phyloP scores from a whole-genome alignment of 768 basidiomycete species.

The Mrakia frigida region DNA sequence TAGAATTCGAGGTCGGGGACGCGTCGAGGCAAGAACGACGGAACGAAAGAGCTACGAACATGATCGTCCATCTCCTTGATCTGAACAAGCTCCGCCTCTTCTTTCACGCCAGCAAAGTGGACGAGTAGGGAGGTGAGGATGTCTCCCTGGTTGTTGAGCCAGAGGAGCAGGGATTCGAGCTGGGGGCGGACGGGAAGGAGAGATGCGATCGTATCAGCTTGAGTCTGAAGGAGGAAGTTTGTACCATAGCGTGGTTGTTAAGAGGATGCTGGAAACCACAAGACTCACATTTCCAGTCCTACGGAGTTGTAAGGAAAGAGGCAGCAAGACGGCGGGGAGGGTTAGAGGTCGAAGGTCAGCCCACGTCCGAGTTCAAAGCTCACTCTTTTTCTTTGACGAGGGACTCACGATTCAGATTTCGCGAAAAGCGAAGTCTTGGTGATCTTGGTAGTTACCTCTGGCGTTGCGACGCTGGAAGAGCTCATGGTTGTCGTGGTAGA shows the following conservation, averaged over 20 bases:
- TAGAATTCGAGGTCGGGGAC: background rate
- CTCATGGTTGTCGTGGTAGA: background rate
- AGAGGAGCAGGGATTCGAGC: background rate
- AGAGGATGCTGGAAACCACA: background rate
- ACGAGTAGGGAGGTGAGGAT: background rate
- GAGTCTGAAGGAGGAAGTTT: too few species aligned
- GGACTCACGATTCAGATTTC: background rate
- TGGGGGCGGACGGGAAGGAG: background rate
- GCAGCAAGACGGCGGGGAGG: background rate
- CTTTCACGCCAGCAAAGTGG: background rate
- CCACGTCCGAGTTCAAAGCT: background rate
- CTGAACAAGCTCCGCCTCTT: background rate
- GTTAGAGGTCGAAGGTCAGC: background rate
- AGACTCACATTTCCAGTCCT: background rate
- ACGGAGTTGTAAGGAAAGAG: background rate
- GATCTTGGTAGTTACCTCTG: background rate
- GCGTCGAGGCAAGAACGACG: background rate
- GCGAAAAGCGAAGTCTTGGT: background rate
- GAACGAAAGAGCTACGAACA: background rate
- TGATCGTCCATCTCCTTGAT: conserved; percentile 19
- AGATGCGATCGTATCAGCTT: background rate
- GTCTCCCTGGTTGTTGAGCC: conserved; percentile 16
- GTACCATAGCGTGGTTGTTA: too few species aligned
- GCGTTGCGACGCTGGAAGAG: background rate
- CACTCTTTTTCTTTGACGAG: background rate